phyloP scores from a whole-genome alignment of 148 eudicot species.

The Drosera capensis region DNA sequence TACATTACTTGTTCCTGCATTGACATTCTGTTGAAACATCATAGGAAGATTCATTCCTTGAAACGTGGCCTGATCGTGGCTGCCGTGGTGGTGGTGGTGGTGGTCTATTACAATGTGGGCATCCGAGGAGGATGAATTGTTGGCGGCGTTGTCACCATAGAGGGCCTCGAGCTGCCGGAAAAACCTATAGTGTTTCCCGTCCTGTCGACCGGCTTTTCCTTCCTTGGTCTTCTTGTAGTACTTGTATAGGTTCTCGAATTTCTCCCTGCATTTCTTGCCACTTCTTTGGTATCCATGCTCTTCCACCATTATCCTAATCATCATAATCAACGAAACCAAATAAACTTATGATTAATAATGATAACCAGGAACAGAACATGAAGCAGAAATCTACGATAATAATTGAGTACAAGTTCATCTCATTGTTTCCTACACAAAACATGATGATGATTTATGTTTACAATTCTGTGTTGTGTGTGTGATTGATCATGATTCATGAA shows the following conservation, averaged over 20 bases:
- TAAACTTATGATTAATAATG: too few species aligned
- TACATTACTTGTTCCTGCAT: too few species aligned
- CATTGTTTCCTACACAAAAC: too few species aligned
- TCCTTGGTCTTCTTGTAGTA: slow-evolving; percentile 97
- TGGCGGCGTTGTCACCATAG: slow-evolving; percentile 26
- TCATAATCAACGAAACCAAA: too few species aligned
- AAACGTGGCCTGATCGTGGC: background rate
- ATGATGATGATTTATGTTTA: too few species aligned
- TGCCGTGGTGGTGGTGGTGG: background rate
- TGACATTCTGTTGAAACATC: too few species aligned
- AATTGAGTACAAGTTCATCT: too few species aligned
- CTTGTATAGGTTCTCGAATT: slow-evolving; percentile 88
- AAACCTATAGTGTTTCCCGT: slow-evolving; percentile 83
- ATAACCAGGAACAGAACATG: too few species aligned
- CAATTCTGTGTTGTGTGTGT: too few species aligned
- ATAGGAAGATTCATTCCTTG: too few species aligned
- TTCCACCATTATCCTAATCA: slow-evolving; percentile 84
- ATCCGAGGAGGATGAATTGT: background rate
- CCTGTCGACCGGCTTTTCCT: slow-evolving; percentile 97
- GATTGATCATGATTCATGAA: too few species aligned
- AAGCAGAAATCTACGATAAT: too few species aligned
- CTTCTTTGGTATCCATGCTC: slow-evolving; percentile 97
- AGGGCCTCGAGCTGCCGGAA: slow-evolving; percentile 93
- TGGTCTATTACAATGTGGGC: background rate
- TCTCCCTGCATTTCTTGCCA: slow-evolving; percentile 97